Conservation (phyloP, 2,329 filamentous ascomycete species). For the Alternaria dauci region DNA sequence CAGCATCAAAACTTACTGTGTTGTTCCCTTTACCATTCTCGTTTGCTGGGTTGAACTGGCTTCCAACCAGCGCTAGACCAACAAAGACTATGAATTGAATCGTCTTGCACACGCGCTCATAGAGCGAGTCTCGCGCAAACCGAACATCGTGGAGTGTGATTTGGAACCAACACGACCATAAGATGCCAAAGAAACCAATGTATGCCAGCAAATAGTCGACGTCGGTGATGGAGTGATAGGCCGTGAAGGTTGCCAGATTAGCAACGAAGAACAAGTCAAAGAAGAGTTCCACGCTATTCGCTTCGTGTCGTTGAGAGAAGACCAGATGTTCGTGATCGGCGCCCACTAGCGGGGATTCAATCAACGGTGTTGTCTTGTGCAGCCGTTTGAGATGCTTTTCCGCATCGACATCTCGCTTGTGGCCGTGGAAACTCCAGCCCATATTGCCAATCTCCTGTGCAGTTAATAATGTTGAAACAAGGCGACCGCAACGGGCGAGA, state of each 20-base stretch:
- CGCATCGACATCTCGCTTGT: slow-evolving; percentile 39
- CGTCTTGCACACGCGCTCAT: slow-evolving; percentile 50
- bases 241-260: slow-evolving; percentile 52
- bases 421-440: slow-evolving; percentile 46
- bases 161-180: slow-evolving; percentile 52
- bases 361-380: slow-evolving; percentile 46
- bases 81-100: slow-evolving; percentile 51
- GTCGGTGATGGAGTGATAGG: slow-evolving; percentile 52
- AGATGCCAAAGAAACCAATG: slow-evolving; percentile 50
- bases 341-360: slow-evolving; percentile 47
- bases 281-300: slow-evolving; percentile 51
- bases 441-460: slow-evolving; percentile 22
- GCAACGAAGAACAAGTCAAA: slow-evolving; percentile 47
- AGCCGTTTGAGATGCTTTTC: slow-evolving; percentile 48
- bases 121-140: slow-evolving; percentile 50
- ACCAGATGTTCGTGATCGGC: slow-evolving; percentile 48
- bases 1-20: slow-evolving; percentile 27
- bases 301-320: slow-evolving; percentile 51
- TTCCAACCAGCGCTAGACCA: slow-evolving; percentile 48
- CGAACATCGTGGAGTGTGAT: slow-evolving; percentile 53
- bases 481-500: background rate
- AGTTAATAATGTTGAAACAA: background rate
- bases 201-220: slow-evolving; percentile 44
- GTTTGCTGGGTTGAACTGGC: slow-evolving; percentile 44
- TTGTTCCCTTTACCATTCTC: slow-evolving; percentile 34